Percentiles rank a stretch among this genome's conserved stretches.
These are phyloP conservation scores for Pyrenula massariospora DNA, from an alignment of 495 filamentous ascomycete species.

Conservation along the genomic window DNA sequence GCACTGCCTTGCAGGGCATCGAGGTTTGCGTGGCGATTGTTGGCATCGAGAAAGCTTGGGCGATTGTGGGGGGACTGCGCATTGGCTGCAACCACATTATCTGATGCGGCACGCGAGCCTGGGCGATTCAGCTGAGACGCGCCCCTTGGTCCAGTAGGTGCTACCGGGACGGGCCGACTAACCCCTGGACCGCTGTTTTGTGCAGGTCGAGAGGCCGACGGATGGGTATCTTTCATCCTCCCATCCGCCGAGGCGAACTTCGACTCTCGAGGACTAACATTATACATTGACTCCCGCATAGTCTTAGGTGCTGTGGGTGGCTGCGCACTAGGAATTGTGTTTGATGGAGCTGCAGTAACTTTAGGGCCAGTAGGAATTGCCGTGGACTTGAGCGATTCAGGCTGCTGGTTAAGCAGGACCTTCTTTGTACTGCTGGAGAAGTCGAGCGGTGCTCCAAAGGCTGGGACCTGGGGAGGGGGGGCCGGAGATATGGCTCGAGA, in stretches of 20 bases:
- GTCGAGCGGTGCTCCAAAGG: slow-evolving; percentile 53
- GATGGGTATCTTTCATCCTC: not conserved
- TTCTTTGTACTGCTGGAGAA: not conserved
- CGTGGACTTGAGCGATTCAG: not conserved
- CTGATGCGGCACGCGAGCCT: not conserved
- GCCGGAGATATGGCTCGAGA: slow-evolving; percentile 49
- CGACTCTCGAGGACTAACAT: not conserved
- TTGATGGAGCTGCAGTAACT: not conserved
- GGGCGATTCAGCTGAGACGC: not conserved
- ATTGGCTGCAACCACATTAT: not conserved
- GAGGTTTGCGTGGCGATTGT: not conserved
- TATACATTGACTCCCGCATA: not conserved
- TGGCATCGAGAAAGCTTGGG: not conserved
- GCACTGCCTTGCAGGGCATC: not conserved
- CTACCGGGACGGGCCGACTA: not conserved
- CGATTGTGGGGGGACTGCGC: not conserved
- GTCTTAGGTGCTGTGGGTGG: slow-evolving; percentile 30
- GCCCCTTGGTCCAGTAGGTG: not conserved
- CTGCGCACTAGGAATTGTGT: slow-evolving; percentile 9
- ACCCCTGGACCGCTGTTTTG: not conserved
- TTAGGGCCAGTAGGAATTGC: not conserved
- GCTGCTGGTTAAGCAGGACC: not conserved
- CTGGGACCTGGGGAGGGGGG: slow-evolving; percentile 72
- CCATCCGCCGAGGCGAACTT: not conserved
- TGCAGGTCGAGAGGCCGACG: not conserved